Percentiles rank a stretch among this genome's conserved stretches.
Evolutionary conservation across 768 basidiomycete species (phyloP).

Genomic region (Xanthoconium stramineum): DNA sequence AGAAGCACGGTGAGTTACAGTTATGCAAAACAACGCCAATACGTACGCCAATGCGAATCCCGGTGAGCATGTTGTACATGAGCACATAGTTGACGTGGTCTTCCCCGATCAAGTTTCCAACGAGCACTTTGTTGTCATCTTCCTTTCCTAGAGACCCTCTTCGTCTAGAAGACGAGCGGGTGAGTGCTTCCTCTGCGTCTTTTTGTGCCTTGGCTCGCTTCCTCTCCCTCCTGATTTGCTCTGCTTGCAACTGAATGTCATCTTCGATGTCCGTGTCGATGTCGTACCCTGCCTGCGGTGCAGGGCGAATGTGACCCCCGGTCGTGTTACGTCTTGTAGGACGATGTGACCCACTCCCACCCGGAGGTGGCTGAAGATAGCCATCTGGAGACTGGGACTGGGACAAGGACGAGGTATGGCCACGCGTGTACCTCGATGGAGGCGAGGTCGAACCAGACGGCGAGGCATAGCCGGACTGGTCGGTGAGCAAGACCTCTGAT

Average conservation of each 20-base stretch:
- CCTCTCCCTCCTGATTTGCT: conserved; percentile 79
- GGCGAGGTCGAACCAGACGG: conserved; percentile 16
- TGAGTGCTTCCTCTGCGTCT: conserved; percentile 59
- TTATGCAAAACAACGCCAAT: neutral
- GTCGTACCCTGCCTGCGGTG: conserved; percentile 35
- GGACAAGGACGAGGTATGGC: conserved; percentile 21
- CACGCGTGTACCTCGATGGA: conserved; percentile 20
- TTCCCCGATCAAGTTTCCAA: conserved; percentile 97
- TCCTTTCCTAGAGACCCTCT: conserved; percentile 24
- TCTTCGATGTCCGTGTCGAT: conserved; percentile 38
- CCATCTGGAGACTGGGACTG: conserved; percentile 37
- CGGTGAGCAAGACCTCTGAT: conserved; percentile 22
- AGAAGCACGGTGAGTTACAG: conserved; percentile 4
- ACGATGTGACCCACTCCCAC: conserved; percentile 27
- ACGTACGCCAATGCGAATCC: conserved; percentile 90
- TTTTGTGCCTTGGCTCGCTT: conserved; percentile 69
- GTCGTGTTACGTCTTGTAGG: conserved; percentile 70
- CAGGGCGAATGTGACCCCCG: conserved; percentile 43
- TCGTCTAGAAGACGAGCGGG: conserved; percentile 26
- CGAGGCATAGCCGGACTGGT: conserved; percentile 15
- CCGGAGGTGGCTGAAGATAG: conserved; percentile 50
- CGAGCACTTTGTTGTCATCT: conserved; percentile 60
- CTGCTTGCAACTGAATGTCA: conserved; percentile 84
- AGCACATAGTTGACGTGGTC: conserved; percentile 98
- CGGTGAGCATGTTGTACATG: conserved; percentile 99